phyloP scores from a whole-genome alignment of 352 stramenopile species.

The Phytophthora fragariaefolia region DNA sequence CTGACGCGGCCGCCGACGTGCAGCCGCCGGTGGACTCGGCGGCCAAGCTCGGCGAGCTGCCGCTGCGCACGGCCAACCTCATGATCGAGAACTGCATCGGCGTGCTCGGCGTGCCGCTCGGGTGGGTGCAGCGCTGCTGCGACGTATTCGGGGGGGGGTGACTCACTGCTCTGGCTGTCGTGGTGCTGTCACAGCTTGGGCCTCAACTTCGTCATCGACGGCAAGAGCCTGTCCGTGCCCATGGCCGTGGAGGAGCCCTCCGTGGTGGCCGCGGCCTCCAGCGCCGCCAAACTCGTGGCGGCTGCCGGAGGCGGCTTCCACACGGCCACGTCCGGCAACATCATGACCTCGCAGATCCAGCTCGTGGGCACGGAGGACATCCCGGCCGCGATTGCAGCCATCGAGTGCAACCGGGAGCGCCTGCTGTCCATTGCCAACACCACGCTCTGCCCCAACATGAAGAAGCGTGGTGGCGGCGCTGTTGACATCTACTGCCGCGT shows the following conservation, averaged over 20 bases:
- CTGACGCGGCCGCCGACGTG: constrained; percentile 16
- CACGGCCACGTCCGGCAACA: constrained; percentile 78
- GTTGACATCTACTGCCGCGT: constrained; percentile 86
- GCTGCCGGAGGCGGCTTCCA: constrained; percentile 73
- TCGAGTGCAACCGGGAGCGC: constrained; percentile 58
- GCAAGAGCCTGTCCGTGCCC: constrained; percentile 75
- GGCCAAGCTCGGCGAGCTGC: constrained; percentile 71
- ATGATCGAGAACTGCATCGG: constrained; percentile 93
- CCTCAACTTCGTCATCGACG: constrained; percentile 89
- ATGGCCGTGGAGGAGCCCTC: constrained; percentile 90
- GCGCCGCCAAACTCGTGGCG: constrained; percentile 83
- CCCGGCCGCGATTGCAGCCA: constrained; percentile 52
- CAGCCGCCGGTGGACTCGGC: constrained; percentile 32
- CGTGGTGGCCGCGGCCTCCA: constrained; percentile 85
- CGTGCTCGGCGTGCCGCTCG: constrained; percentile 84
- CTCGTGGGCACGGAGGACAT: constrained; percentile 79
- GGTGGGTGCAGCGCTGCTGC: constrained; percentile 43
- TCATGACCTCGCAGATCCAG: constrained; percentile 91
- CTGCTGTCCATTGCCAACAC: constrained; percentile 79
- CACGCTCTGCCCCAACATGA: constrained; percentile 86
- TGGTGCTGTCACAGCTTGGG: constrained; percentile 49
- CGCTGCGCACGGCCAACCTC: constrained; percentile 79
- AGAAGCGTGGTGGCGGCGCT: constrained; percentile 81
- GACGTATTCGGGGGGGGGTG: too few relatives aligned
- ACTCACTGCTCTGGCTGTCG: constrained; percentile 4